A percentile compares a stretch with the other conserved stretches of the same genome.
Conservation (phyloP, 106 monocot genomes). For the Platanthera guangdongensis region DNA sequence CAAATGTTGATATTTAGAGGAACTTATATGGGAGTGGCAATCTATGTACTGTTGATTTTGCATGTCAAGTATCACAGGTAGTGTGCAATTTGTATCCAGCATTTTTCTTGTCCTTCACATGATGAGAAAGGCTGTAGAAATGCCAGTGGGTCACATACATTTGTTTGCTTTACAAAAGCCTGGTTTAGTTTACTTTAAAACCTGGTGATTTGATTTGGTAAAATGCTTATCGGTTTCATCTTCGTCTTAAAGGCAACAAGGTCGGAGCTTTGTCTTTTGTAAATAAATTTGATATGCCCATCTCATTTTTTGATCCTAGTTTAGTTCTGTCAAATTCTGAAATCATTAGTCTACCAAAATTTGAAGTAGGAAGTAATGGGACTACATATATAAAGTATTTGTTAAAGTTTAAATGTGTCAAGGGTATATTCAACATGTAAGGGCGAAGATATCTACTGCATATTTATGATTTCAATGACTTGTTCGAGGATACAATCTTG, state of each 20-base stretch:
- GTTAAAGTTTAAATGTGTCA: no score
- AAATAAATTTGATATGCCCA: not conserved
- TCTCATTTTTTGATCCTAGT: not conserved
- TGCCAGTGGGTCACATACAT: not conserved
- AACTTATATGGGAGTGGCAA: not conserved
- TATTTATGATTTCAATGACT: no score
- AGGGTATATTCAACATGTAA: no score
- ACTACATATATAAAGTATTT: no score
- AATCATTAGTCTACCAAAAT: not conserved
- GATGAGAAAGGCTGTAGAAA: not conserved
- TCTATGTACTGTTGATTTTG: no score
- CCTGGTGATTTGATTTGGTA: not conserved
- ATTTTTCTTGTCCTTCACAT: not conserved
- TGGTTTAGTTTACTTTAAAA: not conserved
- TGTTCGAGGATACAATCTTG: no score
- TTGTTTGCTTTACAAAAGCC: not conserved
- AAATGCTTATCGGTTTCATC: not conserved
- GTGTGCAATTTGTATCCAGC: not conserved
- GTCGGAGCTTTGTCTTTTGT: not conserved
- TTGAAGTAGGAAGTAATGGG: not conserved
- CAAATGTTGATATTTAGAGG: not conserved
- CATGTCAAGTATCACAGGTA: no score
- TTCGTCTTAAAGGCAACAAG: not conserved
- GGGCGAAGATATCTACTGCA: no score
- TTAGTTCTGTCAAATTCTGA: not conserved